Conservation (phyloP, 2,329 filamentous ascomycete species). For the Paraphoma sp. region DNA sequence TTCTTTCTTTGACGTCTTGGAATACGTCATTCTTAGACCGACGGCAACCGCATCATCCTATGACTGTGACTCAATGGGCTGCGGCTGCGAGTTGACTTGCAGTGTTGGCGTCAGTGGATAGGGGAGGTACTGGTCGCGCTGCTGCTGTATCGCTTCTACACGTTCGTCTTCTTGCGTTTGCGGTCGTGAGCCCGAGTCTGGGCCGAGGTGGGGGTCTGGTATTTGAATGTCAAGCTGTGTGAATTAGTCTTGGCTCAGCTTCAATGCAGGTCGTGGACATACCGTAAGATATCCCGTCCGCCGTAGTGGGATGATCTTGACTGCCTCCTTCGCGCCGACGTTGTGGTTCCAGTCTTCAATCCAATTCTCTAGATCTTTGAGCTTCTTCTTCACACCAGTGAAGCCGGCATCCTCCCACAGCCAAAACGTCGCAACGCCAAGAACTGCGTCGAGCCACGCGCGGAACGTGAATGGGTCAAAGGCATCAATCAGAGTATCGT, state of each 20-base stretch:
- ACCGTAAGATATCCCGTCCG: conserved; percentile 88
- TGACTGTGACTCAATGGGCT: conserved; percentile 25
- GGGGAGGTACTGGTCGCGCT: conserved; percentile 23
- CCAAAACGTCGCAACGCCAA: conserved; percentile 89
- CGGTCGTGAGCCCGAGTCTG: conserved; percentile 39
- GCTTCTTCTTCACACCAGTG: conserved; percentile 74
- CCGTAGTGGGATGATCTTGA: conserved; percentile 78
- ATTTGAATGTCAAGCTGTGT: conserved; percentile 79
- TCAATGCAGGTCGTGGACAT: conserved; percentile 42
- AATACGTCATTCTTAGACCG: no score
- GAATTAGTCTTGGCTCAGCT: background rate
- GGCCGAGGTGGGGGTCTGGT: conserved; percentile 73
- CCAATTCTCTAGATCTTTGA: conserved; percentile 77
- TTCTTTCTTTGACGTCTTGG: no score
- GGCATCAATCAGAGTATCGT: conserved; percentile 74
- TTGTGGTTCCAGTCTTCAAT: conserved; percentile 86
- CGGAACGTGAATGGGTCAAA: conserved; percentile 80
- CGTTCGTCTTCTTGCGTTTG: conserved; percentile 35
- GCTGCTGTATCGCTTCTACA: conserved; percentile 9
- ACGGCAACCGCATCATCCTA: conserved; percentile 2
- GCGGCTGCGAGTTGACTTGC: conserved; percentile 37
- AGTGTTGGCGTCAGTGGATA: conserved; percentile 38
- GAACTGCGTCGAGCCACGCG: conserved; percentile 78
- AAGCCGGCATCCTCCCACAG: conserved; percentile 90
- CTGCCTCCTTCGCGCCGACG: conserved; percentile 64